Base-by-base conservation (phyloP, 495 filamentous ascomycete genomes). In the Neurospora discreta region DNA sequence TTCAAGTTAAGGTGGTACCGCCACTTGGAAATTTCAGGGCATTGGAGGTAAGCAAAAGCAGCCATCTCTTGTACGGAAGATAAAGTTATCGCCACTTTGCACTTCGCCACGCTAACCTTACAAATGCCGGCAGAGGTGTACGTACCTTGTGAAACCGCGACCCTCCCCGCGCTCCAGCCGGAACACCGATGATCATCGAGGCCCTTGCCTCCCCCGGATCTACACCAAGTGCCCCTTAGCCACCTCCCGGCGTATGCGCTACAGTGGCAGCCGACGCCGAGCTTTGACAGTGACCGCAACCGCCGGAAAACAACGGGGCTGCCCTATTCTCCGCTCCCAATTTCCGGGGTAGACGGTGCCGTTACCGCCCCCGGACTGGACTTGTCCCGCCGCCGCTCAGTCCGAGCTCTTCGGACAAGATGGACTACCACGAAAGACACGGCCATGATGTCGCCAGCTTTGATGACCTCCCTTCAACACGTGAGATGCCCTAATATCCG, bases 371-470 rank as follows among this genome's bases (percentile, higher is more conserved):
- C 23, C 68, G 20, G 23, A 6, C 65, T 20, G 44, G 44, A 26
- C 33, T 60, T 60, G 52, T 67, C 20, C 44, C 65, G 52, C 36
- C 39, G 71, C 43, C 41, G 67, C 44, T 20, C 30, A 38, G 10
- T 20, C 18, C n/a, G 36, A 4, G 10, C 23, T 26, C 39, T 40
- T 33, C 46, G 18, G 16, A 8, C 33, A 39, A 43, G 39, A 83
- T 84, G 82, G 82, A 84, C 65, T 81, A 85, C 71, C 80, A 82
- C 72, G 78, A 79, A 38, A 78, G 83, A 30, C 83, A 84, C 74
- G 83, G 82, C 68, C 78, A 82, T 73, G 84, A 85, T 72, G 74
- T 81, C 44, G 81, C 82, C 11, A 85, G 81, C 73, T 85, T 85
- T 5, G 52, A 65, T 75, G 84, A 86, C 72, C 77, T 84, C 15